Percentiles rank a stretch among this genome's conserved stretches.
phyloP scores from a whole-genome alignment of 1,284 basidiomycete genomes.

The Takashimella tepidaria region DNA sequence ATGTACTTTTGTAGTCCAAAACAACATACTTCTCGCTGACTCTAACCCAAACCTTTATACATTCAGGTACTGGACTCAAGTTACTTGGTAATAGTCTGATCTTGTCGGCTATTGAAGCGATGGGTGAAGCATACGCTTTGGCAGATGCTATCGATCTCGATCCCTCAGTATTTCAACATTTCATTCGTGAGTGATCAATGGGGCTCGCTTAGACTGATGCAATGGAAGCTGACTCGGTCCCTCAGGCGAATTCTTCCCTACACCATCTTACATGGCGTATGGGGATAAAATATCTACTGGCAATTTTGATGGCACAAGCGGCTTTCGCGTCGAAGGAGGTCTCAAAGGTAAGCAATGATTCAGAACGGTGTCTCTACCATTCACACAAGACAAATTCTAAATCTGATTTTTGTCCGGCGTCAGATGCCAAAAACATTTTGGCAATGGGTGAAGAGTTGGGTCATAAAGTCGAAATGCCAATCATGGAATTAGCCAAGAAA shows the following conservation, averaged over 20 bases:
- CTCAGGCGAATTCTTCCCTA: constrained; percentile 25
- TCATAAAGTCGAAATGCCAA: constrained; percentile 23
- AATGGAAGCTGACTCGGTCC: constrained; percentile 10
- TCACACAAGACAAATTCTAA: too few species aligned
- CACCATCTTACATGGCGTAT: constrained; percentile 35
- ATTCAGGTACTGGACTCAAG: constrained; percentile 33
- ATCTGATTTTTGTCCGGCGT: neutral
- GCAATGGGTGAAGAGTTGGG: constrained; percentile 19
- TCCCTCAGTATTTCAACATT: constrained; percentile 20
- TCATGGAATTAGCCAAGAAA: constrained; percentile 21
- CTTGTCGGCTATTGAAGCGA: constrained; percentile 37
- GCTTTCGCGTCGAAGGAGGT: constrained; percentile 34
- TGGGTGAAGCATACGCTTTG: constrained; percentile 37
- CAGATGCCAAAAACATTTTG: constrained; percentile 18
- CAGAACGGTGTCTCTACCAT: neutral
- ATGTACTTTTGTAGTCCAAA: too few species aligned
- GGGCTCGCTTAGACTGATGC: neutral
- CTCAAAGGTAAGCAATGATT: constrained; percentile 39
- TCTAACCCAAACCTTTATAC: too few species aligned
- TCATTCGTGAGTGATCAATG: constrained; percentile 15
- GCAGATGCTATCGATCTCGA: constrained; percentile 32
- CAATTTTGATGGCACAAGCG: constrained; percentile 21
- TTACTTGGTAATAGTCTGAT: constrained; percentile 38
- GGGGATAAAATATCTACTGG: constrained; percentile 37
- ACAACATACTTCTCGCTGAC: too few species aligned